Base-by-base conservation (phyloP, 345 rosid genomes). In the Pseudoturritis turrita region DNA sequence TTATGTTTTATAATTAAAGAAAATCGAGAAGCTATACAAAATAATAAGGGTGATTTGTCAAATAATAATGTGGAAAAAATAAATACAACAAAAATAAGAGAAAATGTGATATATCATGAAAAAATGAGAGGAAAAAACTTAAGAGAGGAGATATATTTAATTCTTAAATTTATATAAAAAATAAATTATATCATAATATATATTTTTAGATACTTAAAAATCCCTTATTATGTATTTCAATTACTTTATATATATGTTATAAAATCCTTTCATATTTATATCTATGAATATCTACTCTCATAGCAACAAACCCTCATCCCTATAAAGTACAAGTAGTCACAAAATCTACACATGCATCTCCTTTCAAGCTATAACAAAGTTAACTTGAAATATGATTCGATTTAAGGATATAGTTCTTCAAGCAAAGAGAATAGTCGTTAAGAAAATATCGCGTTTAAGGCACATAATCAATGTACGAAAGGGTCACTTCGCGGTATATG, bases 401-500 rank as follows among this genome's bases (percentile, higher is more conserved):
- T 43, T 72, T 45, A 41, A 62, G 28, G 37, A 23, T 8, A 52
- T 29, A 7, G 36, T 31, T 62, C 14, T 41, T 22, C 62, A 43
- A 13, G 46, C 52, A 35, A 62, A 31, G 7, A 72, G 45, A 62
- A 53, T 43, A 23, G 21, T 43, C 14, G 26, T 21, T 22, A 44
- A 4, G 1, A 52, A 15, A 17, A 8, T 72, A 15, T 53, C 55
- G n/a, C 37, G 28, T 15, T n/a, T 52, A 18, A 54, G 62, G 14
- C 45, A 22, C 4, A 22, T 53, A 33, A 44, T 72, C 5, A 54
- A 61, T 17, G 9, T 54, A 44, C 64, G 5, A 44, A 63, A 72
- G 2, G 63, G 70, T 12, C 56, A 72, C 26, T 72, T 72, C n/a
- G 39, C 49, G 3, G 56, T 72, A 15, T 63, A 72, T 4, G 64